Evolutionary conservation across 179 eudicot species (phyloP).

Genomic region (Camellia oleifera): DNA sequence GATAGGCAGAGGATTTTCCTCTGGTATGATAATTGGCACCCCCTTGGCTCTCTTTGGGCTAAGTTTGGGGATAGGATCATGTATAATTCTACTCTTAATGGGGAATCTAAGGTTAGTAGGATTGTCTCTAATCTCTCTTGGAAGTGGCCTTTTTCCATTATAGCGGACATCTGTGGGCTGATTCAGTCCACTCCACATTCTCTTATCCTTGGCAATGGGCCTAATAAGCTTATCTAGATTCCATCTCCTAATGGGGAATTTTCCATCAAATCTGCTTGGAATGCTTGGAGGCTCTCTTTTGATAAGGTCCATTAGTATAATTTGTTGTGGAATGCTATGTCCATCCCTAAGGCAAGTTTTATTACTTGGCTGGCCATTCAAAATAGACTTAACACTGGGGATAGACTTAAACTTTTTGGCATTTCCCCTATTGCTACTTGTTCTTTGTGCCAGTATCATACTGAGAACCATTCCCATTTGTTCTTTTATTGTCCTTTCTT

Average conservation of each 20-base stretch:
- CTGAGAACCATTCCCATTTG: no score
- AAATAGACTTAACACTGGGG: not conserved
- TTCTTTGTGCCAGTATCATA: no score
- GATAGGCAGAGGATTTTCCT: not conserved
- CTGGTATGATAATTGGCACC: not conserved
- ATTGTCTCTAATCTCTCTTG: no score
- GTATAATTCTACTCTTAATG: no score
- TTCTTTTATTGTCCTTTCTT: no score
- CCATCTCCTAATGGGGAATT: not conserved
- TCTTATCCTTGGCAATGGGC: no score
- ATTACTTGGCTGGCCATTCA: not conserved
- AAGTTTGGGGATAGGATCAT: not conserved
- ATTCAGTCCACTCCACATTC: no score
- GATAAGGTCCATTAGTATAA: no score
- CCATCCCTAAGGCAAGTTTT: not conserved
- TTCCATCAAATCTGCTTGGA: not conserved
- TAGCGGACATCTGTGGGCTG: no score
- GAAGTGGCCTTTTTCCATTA: not conserved
- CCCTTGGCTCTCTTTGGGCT: not conserved
- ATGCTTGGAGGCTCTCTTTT: not conserved
- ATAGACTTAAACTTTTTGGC: not conserved
- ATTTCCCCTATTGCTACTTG: no score
- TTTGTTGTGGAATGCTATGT: no score
- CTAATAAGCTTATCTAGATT: not conserved
- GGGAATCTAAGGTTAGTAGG: not conserved